A percentile compares a stretch with the other conserved stretches of the same genome.
Evolutionary conservation across 176 grass and related monocot genomes (phyloP).

Genomic region (Canna indica): DNA sequence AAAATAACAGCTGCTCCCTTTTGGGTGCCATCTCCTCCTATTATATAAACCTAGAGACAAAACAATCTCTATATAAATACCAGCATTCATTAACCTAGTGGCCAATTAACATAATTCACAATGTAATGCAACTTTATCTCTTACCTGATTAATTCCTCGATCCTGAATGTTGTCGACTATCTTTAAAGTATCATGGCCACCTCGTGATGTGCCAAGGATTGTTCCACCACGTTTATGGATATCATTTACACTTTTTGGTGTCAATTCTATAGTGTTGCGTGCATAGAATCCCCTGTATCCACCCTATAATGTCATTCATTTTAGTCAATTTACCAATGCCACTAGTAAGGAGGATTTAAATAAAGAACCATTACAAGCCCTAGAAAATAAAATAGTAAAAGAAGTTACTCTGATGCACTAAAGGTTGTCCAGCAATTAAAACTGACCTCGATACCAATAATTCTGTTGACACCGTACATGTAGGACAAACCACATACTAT

Average conservation of each 20-base stretch:
- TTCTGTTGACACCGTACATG: conserved; percentile 67
- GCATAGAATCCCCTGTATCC: conserved; percentile 99
- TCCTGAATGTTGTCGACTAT: conserved; percentile 97
- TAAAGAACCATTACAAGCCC: conserved; percentile 3
- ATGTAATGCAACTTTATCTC: background rate
- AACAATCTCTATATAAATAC: background rate
- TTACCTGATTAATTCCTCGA: conserved; percentile 95
- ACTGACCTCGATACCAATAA: conserved; percentile 84
- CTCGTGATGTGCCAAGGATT: conserved; percentile 82
- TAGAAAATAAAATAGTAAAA: background rate
- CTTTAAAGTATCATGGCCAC: conserved; percentile 87
- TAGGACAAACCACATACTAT: conserved; percentile 83
- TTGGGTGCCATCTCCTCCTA: conserved; percentile 94
- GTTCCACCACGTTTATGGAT: conserved; percentile 93
- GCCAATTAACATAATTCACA: background rate
- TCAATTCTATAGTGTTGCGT: conserved; percentile 70
- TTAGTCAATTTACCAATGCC: conserved; percentile 5
- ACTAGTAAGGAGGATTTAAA: background rate
- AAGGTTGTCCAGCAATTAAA: conserved; percentile 10
- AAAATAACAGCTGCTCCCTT: conserved; percentile 81
- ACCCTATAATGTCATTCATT: conserved; percentile 30
- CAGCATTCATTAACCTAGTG: background rate
- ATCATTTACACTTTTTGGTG: conserved; percentile 89
- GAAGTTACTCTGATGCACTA: no score
- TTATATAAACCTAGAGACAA: conserved; percentile 69